Conservation (phyloP, 805 yeast species). For the Metschnikowia drakensbergensis region DNA sequence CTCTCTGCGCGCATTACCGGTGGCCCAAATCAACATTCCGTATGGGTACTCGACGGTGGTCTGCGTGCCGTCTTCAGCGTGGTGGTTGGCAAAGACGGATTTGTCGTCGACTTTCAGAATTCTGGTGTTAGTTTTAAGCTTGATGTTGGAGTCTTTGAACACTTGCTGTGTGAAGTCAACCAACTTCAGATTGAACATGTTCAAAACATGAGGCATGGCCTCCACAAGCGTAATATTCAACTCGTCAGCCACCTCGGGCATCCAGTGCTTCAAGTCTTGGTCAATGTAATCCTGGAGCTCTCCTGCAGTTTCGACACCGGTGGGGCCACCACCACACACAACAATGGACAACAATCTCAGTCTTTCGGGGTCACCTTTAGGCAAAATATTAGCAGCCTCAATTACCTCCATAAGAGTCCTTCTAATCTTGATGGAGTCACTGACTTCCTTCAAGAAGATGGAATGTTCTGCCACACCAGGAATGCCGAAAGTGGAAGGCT, state of each 20-base stretch:
- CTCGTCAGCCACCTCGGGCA: conserved; percentile 80
- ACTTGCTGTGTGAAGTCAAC: conserved; percentile 77
- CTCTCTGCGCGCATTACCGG: conserved; percentile 89
- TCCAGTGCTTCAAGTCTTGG: conserved; percentile 85
- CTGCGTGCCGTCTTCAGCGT: conserved; percentile 59
- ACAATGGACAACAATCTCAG: conserved; percentile 80
- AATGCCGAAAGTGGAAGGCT: conserved; percentile 89
- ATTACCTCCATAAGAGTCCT: conserved; percentile 78
- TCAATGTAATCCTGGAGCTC: conserved; percentile 92
- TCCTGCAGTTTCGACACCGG: conserved; percentile 97
- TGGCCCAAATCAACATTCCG: conserved; percentile 95
- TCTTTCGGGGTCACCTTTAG: conserved; percentile 73
- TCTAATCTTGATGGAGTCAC: conserved; percentile 83
- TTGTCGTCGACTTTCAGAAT: conserved; percentile 78
- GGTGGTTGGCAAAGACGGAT: conserved; percentile 65
- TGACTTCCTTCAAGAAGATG: conserved; percentile 82
- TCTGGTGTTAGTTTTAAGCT: conserved; percentile 79
- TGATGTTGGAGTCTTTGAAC: conserved; percentile 62
- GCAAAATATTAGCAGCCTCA: conserved; percentile 82
- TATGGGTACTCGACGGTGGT: conserved; percentile 68
- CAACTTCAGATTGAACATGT: conserved; percentile 64
- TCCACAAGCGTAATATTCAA: conserved; percentile 82
- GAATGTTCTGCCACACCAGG: conserved; percentile 92
- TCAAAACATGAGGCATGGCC: conserved; percentile 85
- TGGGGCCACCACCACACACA: conserved; percentile 98